Evolutionary conservation across 2,329 filamentous ascomycete genomes (phyloP).

Genomic region (Moelleriella libera): DNA sequence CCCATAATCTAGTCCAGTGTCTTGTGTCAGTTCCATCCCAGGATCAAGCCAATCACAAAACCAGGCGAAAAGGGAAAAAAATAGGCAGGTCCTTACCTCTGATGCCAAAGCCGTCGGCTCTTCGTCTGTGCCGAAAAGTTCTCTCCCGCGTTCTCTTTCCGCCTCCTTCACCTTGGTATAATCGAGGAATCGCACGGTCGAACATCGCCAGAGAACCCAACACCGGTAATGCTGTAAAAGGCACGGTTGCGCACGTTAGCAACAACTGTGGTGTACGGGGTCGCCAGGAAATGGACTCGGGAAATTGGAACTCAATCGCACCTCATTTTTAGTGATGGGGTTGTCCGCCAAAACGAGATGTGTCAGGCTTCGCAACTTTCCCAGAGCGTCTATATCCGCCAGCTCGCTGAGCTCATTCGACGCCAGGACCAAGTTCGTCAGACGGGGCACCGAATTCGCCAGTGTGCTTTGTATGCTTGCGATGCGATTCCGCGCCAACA

Average conservation of each 20-base stretch:
- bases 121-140: constrained; percentile 70
- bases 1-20: constrained; percentile 54
- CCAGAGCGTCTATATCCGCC: constrained; percentile 74
- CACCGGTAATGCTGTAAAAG: constrained; percentile 65
- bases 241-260: neutral
- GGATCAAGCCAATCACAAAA: too few species aligned
- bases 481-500: constrained; percentile 83
- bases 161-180: constrained; percentile 81
- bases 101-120: constrained; percentile 70
- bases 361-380: constrained; percentile 52
- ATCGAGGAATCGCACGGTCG: constrained; percentile 78
- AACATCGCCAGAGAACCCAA: constrained; percentile 81
- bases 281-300: too few species aligned
- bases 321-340: constrained; percentile 84
- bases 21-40: neutral
- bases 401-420: constrained; percentile 74
- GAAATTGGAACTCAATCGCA: constrained; percentile 19
- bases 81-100: constrained; percentile 30
- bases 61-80: neutral
- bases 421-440: constrained; percentile 69
- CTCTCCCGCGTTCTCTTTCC: constrained; percentile 61
- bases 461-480: constrained; percentile 65
- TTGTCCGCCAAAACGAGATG: constrained; percentile 78
- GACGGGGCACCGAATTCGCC: constrained; percentile 62
- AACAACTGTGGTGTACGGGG: too few species aligned